Evolutionary conservation across 2,329 filamentous ascomycete species (phyloP).

Genomic region (Aureobasidium sp.): DNA sequence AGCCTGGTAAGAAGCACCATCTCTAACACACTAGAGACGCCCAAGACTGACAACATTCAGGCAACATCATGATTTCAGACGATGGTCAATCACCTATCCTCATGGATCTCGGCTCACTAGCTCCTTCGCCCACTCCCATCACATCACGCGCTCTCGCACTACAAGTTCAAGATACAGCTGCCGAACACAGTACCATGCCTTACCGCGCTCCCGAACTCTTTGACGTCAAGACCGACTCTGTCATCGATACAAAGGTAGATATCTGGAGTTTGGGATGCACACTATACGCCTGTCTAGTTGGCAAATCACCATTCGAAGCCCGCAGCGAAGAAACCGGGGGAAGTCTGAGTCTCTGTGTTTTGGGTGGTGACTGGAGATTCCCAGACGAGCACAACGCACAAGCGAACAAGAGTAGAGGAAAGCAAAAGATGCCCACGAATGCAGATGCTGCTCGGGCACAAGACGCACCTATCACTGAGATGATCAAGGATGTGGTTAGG

Average conservation of each 20-base stretch:
- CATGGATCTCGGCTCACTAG: constrained; percentile 93
- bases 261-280: constrained; percentile 98
- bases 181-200: constrained; percentile 96
- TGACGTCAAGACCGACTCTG: constrained; percentile 86
- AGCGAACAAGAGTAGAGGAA: constrained; percentile 37
- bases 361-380: constrained; percentile 93
- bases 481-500: constrained; percentile 78
- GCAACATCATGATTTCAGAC: constrained; percentile 98
- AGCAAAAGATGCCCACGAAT: constrained; percentile 36
- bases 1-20: constrained; percentile 59
- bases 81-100: constrained; percentile 80
- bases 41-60: constrained; percentile 23
- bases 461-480: constrained; percentile 60
- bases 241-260: constrained; percentile 93
- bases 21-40: neutral
- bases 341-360: constrained; percentile 81
- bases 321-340: constrained; percentile 94
- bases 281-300: constrained; percentile 92
- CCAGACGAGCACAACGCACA: constrained; percentile 70
- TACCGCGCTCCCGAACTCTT: constrained; percentile 97
- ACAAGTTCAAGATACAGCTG: constrained; percentile 86
- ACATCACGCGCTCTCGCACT: constrained; percentile 85
- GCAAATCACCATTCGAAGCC: constrained; percentile 94
- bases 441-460: constrained; percentile 18
- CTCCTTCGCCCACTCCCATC: constrained; percentile 77